Conservation (phyloP, 352 stramenopile genomes). For the Lagenidium giganteum region DNA sequence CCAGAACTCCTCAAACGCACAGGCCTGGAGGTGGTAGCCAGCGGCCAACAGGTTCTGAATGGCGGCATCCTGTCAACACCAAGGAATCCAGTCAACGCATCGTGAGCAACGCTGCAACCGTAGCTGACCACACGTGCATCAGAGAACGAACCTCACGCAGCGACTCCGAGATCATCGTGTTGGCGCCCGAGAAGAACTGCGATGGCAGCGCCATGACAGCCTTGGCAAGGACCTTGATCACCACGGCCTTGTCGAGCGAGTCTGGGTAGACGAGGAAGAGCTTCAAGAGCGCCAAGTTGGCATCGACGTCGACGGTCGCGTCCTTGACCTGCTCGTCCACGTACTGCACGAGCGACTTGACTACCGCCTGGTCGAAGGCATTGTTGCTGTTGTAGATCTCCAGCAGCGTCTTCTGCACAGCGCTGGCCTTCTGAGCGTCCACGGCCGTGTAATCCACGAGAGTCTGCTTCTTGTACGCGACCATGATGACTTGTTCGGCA, state of each 20-base stretch:
- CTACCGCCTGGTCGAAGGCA: conserved; percentile 42
- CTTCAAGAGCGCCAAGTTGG: conserved; percentile 77
- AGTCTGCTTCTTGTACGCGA: conserved; percentile 58
- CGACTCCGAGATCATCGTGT: conserved; percentile 62
- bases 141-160: conserved; percentile 43
- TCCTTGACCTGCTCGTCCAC: conserved; percentile 68
- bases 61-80: conserved; percentile 34
- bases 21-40: conserved; percentile 74
- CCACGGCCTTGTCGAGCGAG: conserved; percentile 45
- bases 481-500: conserved; percentile 34
- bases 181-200: conserved; percentile 71
- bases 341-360: conserved; percentile 61
- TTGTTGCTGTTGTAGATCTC: conserved; percentile 31
- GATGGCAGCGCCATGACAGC: conserved; percentile 59
- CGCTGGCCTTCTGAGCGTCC: conserved; percentile 27
- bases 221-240: conserved; percentile 70
- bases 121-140: background rate
- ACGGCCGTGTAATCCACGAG: conserved; percentile 55
- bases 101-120: background rate
- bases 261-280: conserved; percentile 75
- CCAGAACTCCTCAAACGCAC: conserved; percentile 81
- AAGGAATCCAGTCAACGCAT: conserved; percentile 1
- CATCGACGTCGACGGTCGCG: conserved; percentile 62
- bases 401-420: conserved; percentile 54
- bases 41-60: conserved; percentile 47